phyloP scores from a whole-genome alignment of 2,329 filamentous ascomycete genomes.

The Chrysoporthe cubensis region DNA sequence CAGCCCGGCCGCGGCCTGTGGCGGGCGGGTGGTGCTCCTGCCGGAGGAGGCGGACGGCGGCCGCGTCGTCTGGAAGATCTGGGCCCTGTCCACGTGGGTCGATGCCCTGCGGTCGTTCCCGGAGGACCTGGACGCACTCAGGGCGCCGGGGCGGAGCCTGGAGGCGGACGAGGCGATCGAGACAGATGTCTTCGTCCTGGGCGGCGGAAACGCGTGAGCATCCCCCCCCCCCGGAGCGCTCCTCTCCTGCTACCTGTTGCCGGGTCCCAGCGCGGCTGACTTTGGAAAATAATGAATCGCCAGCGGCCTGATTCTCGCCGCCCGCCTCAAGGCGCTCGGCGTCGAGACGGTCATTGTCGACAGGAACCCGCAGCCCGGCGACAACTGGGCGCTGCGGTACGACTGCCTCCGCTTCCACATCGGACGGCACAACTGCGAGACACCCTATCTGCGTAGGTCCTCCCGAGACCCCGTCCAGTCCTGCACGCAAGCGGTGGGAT shows the following conservation, averaged over 20 bases:
- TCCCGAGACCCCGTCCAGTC: constrained; percentile 25
- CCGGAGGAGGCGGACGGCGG: constrained; percentile 24
- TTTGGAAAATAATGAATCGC: too few species aligned
- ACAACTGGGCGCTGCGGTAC: constrained; percentile 46
- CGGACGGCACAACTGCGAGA: constrained; percentile 40
- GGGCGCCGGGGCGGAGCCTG: constrained; percentile 30
- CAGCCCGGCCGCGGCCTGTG: constrained; percentile 36
- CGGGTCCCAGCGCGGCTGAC: too few species aligned
- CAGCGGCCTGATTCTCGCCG: constrained; percentile 39
- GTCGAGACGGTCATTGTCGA: constrained; percentile 44
- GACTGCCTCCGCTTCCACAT: constrained; percentile 46
- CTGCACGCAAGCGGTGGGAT: too few species aligned
- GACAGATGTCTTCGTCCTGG: constrained; percentile 41
- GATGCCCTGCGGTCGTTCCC: constrained; percentile 31
- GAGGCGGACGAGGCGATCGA: constrained; percentile 29
- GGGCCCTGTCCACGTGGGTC: constrained; percentile 39
- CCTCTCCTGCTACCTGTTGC: not conserved
- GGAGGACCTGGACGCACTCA: constrained; percentile 37
- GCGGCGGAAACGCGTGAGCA: constrained; percentile 41
- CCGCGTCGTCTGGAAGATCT: constrained; percentile 39
- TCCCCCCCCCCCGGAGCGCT: too few species aligned
- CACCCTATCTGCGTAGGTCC: constrained; percentile 39
- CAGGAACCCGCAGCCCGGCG: constrained; percentile 39
- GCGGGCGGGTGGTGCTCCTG: constrained; percentile 40
- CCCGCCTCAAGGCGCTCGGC: constrained; percentile 43